Conservation (phyloP, 345 rosid species). For the Linum usitatissimum region DNA sequence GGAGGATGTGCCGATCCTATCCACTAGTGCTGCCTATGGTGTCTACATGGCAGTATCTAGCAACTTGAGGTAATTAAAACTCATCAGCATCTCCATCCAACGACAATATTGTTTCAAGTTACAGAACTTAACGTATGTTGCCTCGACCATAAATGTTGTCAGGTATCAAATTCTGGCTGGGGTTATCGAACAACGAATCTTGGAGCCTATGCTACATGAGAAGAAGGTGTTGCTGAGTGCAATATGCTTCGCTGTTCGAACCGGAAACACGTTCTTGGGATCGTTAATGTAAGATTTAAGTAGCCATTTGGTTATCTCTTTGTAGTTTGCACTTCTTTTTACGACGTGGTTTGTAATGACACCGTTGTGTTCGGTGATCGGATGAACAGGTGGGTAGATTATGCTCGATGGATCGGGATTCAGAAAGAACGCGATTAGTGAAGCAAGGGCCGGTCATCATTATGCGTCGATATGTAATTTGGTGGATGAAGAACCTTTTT, state of each 20-base stretch:
- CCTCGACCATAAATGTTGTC: background rate
- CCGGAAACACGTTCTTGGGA: constrained; percentile 96
- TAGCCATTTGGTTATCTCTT: background rate
- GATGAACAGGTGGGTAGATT: constrained; percentile 86
- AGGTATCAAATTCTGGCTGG: constrained; percentile 99
- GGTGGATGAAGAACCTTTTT: background rate
- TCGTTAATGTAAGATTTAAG: constrained; percentile 57
- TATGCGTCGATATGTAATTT: background rate
- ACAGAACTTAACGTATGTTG: background rate
- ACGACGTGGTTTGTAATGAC: background rate
- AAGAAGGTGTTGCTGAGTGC: constrained; percentile 82
- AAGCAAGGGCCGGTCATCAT: background rate
- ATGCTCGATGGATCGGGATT: constrained; percentile 82
- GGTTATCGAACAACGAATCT: constrained; percentile 78
- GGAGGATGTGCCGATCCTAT: constrained; percentile 76
- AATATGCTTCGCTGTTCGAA: constrained; percentile 80
- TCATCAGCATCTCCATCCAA: background rate
- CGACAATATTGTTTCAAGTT: background rate
- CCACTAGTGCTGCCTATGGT: constrained; percentile 94
- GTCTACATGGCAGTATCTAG: constrained; percentile 94
- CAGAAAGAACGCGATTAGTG: constrained; percentile 30
- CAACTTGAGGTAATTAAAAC: constrained; percentile 59
- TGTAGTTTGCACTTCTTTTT: background rate
- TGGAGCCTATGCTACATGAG: constrained; percentile 88
- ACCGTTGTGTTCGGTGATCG: background rate